phyloP scores from a whole-genome alignment of 345 rosid genomes.

The Syzygium jambos region DNA sequence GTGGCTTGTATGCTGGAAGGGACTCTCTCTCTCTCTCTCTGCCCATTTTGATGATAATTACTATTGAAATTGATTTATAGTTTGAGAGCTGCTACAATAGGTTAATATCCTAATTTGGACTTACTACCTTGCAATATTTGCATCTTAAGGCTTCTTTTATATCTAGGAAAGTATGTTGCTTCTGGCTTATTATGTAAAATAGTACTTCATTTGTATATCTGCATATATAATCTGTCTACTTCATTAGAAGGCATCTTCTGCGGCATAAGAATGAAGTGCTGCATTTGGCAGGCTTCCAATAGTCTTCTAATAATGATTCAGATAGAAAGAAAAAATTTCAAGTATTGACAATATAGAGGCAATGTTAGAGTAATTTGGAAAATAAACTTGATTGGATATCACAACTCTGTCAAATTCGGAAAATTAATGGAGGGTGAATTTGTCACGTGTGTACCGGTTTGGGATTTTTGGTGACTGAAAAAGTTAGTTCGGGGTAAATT shows the following conservation, averaged over 20 bases:
- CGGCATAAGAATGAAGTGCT: fast-evolving
- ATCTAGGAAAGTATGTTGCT: neutral
- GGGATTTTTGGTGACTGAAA: fast-evolving
- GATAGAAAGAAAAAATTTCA: neutral
- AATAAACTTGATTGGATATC: no score
- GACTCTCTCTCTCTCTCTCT: neutral
- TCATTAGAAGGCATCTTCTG: fast-evolving
- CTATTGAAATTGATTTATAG: neutral
- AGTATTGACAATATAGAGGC: neutral
- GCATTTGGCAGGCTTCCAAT: neutral
- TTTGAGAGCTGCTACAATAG: neutral
- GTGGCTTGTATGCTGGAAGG: neutral
- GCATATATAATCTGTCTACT: no score
- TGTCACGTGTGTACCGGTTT: fast-evolving
- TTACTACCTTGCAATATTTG: neutral
- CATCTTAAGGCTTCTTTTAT: neutral
- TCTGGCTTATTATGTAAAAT: neutral
- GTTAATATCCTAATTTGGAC: neutral
- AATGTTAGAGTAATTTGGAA: neutral
- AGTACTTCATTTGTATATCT: neutral
- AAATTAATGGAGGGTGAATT: fast-evolving
- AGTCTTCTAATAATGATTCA: neutral
- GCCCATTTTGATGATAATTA: neutral
- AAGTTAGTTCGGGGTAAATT: no score
- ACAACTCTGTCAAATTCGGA: neutral